phyloP scores from a whole-genome alignment of 768 basidiomycete genomes.

The Mycena epipterygia region DNA sequence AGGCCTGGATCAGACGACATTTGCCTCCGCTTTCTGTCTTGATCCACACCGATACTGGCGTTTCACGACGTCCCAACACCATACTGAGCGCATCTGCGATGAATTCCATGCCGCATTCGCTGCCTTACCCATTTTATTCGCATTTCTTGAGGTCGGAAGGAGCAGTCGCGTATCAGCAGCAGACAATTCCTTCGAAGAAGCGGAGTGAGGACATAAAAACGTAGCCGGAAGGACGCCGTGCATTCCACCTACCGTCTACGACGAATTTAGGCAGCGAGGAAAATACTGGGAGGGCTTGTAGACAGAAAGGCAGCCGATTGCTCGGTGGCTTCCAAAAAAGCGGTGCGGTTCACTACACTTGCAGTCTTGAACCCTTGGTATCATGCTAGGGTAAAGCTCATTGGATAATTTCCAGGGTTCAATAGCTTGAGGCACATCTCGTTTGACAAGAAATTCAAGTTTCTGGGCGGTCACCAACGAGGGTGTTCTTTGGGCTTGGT shows the following conservation, averaged over 20 bases:
- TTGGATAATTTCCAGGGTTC: background rate
- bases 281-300: background rate
- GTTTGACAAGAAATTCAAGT: background rate
- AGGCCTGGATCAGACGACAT: background rate
- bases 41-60: background rate
- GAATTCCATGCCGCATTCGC: background rate
- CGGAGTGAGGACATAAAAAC: too few relatives aligned
- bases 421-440: background rate
- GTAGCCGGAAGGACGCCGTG: background rate
- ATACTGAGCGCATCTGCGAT: background rate
- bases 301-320: background rate
- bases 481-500: background rate
- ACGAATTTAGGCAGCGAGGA: background rate
- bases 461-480: background rate
- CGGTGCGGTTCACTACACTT: background rate
- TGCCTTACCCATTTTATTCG: background rate
- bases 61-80: background rate
- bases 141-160: background rate
- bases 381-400: background rate
- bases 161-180: background rate
- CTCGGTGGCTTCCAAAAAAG: background rate
- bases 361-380: background rate
- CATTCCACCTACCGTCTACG: background rate
- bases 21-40: slow-evolving; percentile 4
- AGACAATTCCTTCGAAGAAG: background rate